phyloP scores from a whole-genome alignment of 208 protist genomes.

The Herpetomonas tarakana region DNA sequence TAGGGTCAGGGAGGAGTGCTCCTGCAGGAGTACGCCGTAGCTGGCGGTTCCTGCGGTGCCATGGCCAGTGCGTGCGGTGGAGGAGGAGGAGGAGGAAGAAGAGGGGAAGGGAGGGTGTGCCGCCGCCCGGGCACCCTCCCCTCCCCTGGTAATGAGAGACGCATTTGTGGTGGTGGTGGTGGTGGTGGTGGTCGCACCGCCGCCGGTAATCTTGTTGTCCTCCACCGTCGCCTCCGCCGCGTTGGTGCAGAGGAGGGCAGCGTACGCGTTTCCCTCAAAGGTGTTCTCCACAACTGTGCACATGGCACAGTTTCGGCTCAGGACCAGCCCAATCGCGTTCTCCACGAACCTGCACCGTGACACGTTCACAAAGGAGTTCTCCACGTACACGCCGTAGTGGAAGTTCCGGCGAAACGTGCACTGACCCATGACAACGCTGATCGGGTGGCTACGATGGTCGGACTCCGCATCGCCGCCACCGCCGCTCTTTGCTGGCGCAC shows the following conservation, averaged over 20 bases:
- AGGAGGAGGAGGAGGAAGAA: neutral
- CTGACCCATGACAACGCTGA: neutral
- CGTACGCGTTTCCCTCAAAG: slow-evolving; percentile 7
- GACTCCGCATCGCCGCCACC: neutral
- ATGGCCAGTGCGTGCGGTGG: neutral
- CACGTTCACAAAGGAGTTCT: slow-evolving; percentile 9
- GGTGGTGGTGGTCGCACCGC: neutral
- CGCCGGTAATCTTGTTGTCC: slow-evolving; percentile 13
- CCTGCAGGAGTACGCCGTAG: neutral
- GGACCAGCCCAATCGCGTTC: slow-evolving; percentile 9
- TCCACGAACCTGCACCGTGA: slow-evolving; percentile 7
- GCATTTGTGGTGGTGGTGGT: neutral
- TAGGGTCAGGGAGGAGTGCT: neutral
- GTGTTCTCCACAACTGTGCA: slow-evolving; percentile 1
- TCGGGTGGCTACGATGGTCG: neutral
- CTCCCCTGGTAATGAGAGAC: neutral
- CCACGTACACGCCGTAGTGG: slow-evolving; percentile 10
- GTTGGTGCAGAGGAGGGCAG: neutral
- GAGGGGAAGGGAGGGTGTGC: too few relatives aligned
- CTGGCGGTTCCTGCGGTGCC: neutral
- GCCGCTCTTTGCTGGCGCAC: too few relatives aligned
- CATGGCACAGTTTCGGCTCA: slow-evolving; percentile 5
- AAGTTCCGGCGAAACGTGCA: slow-evolving; percentile 16
- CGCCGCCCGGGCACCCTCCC: too few relatives aligned
- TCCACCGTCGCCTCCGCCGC: neutral